Evolutionary conservation across 2,329 filamentous ascomycete species (phyloP).

Genomic region (Intubia oerlemansii): DNA sequence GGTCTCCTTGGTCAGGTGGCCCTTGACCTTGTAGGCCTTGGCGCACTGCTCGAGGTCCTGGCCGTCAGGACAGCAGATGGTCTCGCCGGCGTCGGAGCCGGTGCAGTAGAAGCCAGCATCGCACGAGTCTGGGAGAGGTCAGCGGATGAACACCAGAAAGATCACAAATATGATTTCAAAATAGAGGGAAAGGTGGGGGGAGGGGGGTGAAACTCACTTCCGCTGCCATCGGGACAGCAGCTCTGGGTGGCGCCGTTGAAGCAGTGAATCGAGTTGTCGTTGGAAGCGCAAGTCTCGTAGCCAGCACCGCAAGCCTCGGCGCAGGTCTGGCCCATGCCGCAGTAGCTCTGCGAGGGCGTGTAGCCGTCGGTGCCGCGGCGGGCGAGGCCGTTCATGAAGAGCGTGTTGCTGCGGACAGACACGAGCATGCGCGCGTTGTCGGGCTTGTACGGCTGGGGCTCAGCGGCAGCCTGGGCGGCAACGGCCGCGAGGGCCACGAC

Average conservation of each 20-base stretch:
- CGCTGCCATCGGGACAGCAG: slow-evolving; percentile 34
- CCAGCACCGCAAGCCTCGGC: slow-evolving; percentile 30
- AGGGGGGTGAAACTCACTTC: slow-evolving; percentile 23
- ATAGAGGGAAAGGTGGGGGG: too few species aligned
- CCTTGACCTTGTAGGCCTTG: slow-evolving; percentile 23
- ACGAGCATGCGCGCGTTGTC: slow-evolving; percentile 12
- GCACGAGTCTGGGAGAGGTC: slow-evolving; percentile 36
- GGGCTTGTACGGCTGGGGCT: slow-evolving; percentile 16
- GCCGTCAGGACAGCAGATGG: slow-evolving; percentile 38
- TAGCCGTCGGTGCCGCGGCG: slow-evolving; percentile 23
- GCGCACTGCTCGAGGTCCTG: slow-evolving; percentile 33
- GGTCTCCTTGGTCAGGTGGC: slow-evolving; percentile 24
- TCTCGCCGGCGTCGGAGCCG: slow-evolving; percentile 25
- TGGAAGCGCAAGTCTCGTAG: slow-evolving; percentile 26
- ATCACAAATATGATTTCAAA: too few species aligned
- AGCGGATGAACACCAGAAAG: too few species aligned
- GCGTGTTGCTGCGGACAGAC: too few species aligned
- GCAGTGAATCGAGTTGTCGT: slow-evolving; percentile 31
- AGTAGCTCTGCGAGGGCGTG: slow-evolving; percentile 24
- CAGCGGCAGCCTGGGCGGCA: slow-evolving; percentile 13
- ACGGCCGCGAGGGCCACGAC: slow-evolving; percentile 22
- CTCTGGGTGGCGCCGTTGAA: slow-evolving; percentile 29
- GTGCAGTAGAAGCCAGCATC: slow-evolving; percentile 37
- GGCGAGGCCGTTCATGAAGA: too few species aligned
- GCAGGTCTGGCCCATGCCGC: slow-evolving; percentile 28